Base-by-base conservation (phyloP, 2,329 filamentous ascomycete genomes). In the Xylariaceae sp. region DNA sequence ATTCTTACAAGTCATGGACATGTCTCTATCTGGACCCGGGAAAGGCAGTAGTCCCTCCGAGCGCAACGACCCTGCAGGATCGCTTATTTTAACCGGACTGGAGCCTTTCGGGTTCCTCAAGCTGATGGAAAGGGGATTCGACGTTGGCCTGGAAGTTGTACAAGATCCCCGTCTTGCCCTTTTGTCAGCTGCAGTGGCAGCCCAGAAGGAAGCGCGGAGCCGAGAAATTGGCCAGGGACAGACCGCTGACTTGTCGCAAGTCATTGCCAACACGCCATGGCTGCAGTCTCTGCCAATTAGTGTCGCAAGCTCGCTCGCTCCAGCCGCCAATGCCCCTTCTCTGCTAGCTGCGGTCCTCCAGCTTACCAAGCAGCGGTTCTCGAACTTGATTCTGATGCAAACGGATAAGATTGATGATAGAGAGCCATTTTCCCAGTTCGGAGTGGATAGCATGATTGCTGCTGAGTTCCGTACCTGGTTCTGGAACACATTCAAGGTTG, bases 361-460 rank as follows among this genome's bases (percentile, higher is more conserved):
- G 9, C 32, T 37, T 12, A 12, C 3, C 14, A 7, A 14, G 32
- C 6, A 37, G 14, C 32, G 32, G 9, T 37, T 37, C 12, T 37
- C 32, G 5, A 14, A 37, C 12, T 10, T 37, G 5, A 37, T 37
- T 37, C 48, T 70, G 7, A 56, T 69, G 18, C 63, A 60, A 3
- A 12, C 55, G 0, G 72, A 71, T 3, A 50, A 70, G 20, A 55
- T 74, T 2, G 65, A 70, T 9, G 49, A 42, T 2, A 41, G 50
- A 18, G 66, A 64, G 48, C 51, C 70, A 7, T 56, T 77, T 2
- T 48, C 65, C 0, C 49, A 59, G 1, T 77, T 70, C 54, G 75
- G 75, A 6, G 60, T 78, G 16, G 75, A 77, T 56, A 74, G 71
- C 50, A 75, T 78, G 72, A 66, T 77, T 37, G 74, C 68, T 0